Base-by-base conservation (phyloP, 2,329 filamentous ascomycete genomes). In the Pseudodiploospora longispora region DNA sequence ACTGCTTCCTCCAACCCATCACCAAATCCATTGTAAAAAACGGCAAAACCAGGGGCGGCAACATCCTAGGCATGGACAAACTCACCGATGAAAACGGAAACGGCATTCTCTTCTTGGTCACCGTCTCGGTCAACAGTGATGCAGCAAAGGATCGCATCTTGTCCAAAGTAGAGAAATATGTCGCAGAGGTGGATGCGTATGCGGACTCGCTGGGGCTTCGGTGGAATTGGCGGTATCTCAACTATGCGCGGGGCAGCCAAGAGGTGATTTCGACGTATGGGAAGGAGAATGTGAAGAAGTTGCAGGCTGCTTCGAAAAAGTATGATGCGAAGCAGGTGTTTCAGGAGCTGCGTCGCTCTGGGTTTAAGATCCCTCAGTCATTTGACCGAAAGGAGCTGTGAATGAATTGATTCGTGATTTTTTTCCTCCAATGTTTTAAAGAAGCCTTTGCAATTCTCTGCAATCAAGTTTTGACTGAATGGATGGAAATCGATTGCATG, bases 1-100 rank as follows among this genome's bases (percentile, higher is more conserved):
- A 60, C 1, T 58, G 53, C 50, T 54, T 59, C 51, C 59, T 64
- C 37, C 61, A 65, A 28, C 62, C 63, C n/a, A 55, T 63, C 30
- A 55, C 58, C 7, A 54, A 60, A 42, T 53, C 58, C 3, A 61
- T 60, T 4, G 51, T 55, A 1, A 51, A 57, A 6, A 59, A 63
- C 36, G 53, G 57, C n/a, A 40, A 56, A 2, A 44, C 43, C n/a
- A 59, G 56, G 9, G 61, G 60, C 3, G 59, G 59, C 4, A 66
- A 64, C 33, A 52, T 59, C 12, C 53, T 65, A 54, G 63, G 59
- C 1, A 44, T 65, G 6, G 62, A 65, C 7, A 47, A 53, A 5
- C 57, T 55, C 36, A 54, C 54, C 2, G 45, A 50, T 6, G 50
- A 19, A 3, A 19, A 55, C 1, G 53, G 54, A 29, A 57, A 57